These are phyloP conservation scores for Kazachstania sp. DNA, from an alignment of 1,139 yeast species.

Conservation along the genomic window DNA sequence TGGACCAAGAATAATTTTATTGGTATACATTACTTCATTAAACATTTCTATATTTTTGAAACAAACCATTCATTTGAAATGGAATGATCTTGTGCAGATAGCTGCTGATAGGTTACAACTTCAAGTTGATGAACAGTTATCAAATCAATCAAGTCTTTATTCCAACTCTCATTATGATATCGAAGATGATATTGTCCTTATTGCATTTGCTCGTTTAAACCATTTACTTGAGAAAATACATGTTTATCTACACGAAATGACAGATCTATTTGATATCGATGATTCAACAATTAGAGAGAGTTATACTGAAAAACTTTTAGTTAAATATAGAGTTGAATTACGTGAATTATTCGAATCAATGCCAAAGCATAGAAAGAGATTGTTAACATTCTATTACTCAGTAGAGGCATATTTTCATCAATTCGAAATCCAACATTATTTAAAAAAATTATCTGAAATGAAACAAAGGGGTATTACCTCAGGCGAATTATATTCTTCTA, in stretches of 20 bases:
- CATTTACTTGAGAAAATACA: conserved; percentile 58
- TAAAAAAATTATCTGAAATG: conserved; percentile 1
- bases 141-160: background rate
- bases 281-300: conserved; percentile 12
- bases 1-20: conserved; percentile 25
- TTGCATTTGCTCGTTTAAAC: conserved; percentile 52
- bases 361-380: conserved; percentile 35
- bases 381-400: conserved; percentile 48
- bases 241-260: conserved; percentile 36
- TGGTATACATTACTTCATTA: conserved; percentile 32
- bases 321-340: conserved; percentile 16
- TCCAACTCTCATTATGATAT: conserved; percentile 21
- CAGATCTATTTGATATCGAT: conserved; percentile 14
- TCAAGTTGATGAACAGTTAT: background rate
- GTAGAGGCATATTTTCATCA: conserved; percentile 46
- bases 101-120: conserved; percentile 4
- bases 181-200: conserved; percentile 38
- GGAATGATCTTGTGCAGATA: conserved; percentile 19
- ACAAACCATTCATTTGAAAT: conserved; percentile 30
- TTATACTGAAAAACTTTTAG: conserved; percentile 11
- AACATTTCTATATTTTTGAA: conserved; percentile 31
- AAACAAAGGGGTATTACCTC: conserved; percentile 5
- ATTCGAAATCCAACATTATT: conserved; percentile 6
- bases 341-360: conserved; percentile 27
- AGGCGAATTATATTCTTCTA: conserved; percentile 26